Base-by-base conservation (phyloP, 148 eudicot genomes). In the Silene uniflora region DNA sequence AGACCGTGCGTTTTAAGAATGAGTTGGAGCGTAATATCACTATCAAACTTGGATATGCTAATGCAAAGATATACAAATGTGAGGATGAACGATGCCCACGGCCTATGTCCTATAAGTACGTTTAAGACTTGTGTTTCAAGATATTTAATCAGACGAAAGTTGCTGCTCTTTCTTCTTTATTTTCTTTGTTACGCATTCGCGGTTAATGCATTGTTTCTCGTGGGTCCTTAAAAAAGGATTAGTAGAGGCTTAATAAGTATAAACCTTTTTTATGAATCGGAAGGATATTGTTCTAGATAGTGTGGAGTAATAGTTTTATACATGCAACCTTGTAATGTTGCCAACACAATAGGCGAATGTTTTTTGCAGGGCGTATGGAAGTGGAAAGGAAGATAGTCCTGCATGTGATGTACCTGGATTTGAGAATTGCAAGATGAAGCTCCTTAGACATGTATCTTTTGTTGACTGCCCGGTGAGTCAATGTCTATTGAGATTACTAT, bases 1-100 rank as follows among this genome's bases (percentile, higher is more conserved):
- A 95, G 98, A 95, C 98, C 61, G 97, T 94, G 62, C 96, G 98
- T 24, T 95, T 95, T 74, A 95, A 95, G 82, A 95, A 95, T 84
- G 98, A 92, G 85, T 80, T 95, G 84, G 98, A 95, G 86, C 90
- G 98, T 58, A 92, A 95, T 79, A 95, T 95, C 73, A 95, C 98
- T 47, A 95, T 95, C 76, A 95, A 95, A 88, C 96, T 95, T 78
- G 98, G 98, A 32, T 95, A 95, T 85, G 98, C 98, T 23, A 95
- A 95, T 83, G 97, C 98, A 19, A 95, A 95, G 88, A 95, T 95
- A 75, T 95, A 90, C 79, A 92, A 88, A 73, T 95, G 98, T 76
- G 98, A 95, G 85, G 97, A 95, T 76, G 98, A 95, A 27, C 86
- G 91, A 47, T 90, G 97, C 77, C 92, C 97, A 71, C 89, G 98